Percentiles rank a stretch among this genome's conserved stretches.
These are phyloP conservation scores for Cercospora sp. DNA, from an alignment of 2,329 filamentous ascomycete species.

Conservation along the genomic window DNA sequence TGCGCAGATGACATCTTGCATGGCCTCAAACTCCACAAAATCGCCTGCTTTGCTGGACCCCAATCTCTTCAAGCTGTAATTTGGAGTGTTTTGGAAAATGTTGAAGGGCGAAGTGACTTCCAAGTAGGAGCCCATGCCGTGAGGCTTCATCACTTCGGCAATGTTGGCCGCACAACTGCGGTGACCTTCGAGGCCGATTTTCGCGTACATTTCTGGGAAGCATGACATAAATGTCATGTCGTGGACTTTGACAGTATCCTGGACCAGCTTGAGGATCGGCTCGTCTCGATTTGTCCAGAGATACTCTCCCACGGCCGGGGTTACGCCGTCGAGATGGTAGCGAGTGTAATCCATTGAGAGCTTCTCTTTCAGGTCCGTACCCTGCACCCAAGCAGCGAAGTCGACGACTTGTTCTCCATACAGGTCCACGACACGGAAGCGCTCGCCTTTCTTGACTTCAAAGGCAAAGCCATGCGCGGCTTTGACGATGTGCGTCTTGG, in stretches of 20 bases:
- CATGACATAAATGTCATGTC: slow-evolving; percentile 45
- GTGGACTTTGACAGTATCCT: slow-evolving; percentile 44
- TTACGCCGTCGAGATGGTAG: slow-evolving; percentile 40
- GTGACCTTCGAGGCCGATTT: slow-evolving; percentile 38
- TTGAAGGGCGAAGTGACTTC: slow-evolving; percentile 44
- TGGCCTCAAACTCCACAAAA: slow-evolving; percentile 43
- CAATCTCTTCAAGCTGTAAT: slow-evolving; percentile 42
- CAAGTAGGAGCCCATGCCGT: slow-evolving; percentile 39
- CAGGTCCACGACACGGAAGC: slow-evolving; percentile 44
- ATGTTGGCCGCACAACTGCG: slow-evolving; percentile 43
- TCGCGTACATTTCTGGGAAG: slow-evolving; percentile 42
- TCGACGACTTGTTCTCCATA: slow-evolving; percentile 45
- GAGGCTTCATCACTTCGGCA: slow-evolving; percentile 41
- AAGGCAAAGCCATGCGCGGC: slow-evolving; percentile 40
- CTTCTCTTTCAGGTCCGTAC: slow-evolving; percentile 38
- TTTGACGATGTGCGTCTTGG: slow-evolving; percentile 31
- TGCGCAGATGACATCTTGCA: slow-evolving; percentile 40
- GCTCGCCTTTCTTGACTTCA: slow-evolving; percentile 38
- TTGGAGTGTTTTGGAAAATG: slow-evolving; percentile 29
- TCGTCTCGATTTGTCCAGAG: slow-evolving; percentile 43
- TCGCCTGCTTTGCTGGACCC: slow-evolving; percentile 43
- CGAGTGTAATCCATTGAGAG: slow-evolving; percentile 44
- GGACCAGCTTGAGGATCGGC: slow-evolving; percentile 40
- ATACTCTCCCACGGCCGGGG: slow-evolving; percentile 41
- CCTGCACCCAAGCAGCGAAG: slow-evolving; percentile 42